phyloP scores from a whole-genome alignment of 2,329 filamentous ascomycete genomes.

The Colletotrichum noveboracense region DNA sequence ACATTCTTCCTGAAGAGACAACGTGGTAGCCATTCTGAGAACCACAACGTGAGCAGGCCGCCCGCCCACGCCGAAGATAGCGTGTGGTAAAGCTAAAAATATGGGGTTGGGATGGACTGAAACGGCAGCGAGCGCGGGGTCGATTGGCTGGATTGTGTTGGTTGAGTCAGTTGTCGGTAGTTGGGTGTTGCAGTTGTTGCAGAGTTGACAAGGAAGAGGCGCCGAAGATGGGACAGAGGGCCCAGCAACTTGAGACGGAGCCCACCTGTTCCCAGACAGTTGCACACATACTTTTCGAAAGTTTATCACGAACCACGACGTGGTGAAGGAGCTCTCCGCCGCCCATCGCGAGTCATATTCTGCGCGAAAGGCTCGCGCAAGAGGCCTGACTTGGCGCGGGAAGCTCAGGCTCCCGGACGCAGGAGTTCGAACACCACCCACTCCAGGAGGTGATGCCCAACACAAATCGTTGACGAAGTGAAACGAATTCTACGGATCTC shows the following conservation, averaged over 20 bases:
- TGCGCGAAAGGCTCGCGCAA: not conserved
- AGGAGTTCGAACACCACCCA: not conserved
- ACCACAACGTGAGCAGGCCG: not conserved
- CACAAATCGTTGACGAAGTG: too few species aligned
- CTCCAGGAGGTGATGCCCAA: not conserved
- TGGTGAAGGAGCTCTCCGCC: not conserved
- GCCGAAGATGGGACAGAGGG: constrained; percentile 6
- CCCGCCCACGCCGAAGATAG: not conserved
- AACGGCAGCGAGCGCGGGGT: not conserved
- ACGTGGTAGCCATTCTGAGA: not conserved
- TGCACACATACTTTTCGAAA: not conserved
- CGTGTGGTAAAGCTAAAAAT: constrained; percentile 8
- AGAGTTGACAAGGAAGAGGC: constrained; percentile 5
- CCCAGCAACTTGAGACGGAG: constrained; percentile 13
- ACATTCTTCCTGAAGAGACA: not conserved
- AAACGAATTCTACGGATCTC: not conserved
- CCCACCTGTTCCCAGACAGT: not conserved
- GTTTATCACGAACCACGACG: not conserved
- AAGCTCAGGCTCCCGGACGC: not conserved
- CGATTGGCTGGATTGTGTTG: not conserved
- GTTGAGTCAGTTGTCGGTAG: not conserved
- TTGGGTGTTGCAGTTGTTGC: not conserved
- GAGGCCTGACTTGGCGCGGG: not conserved
- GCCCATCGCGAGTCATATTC: not conserved
- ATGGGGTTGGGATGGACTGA: not conserved